Evolutionary conservation across 345 rosid genomes (phyloP).

Genomic region (Rhizophora apiculata): DNA sequence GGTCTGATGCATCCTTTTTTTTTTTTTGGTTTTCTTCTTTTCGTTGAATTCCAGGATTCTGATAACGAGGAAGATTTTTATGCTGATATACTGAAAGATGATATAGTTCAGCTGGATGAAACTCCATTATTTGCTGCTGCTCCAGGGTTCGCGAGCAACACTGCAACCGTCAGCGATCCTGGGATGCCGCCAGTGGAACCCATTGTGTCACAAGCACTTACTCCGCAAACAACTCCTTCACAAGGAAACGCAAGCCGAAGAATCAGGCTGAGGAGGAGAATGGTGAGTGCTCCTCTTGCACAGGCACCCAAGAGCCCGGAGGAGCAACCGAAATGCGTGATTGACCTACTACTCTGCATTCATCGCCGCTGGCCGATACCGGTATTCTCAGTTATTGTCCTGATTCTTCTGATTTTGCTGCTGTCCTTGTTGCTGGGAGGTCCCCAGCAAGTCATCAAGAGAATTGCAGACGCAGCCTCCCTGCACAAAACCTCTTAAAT

Average conservation of each 20-base stretch:
- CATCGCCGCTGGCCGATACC: slow-evolving; percentile 2
- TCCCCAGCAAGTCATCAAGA: slow-evolving; percentile 14
- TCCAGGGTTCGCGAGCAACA: background rate
- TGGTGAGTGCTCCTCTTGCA: background rate
- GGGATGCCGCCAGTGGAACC: slow-evolving; percentile 16
- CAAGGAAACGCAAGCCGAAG: slow-evolving; percentile 33
- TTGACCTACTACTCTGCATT: background rate
- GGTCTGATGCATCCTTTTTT: too few species aligned
- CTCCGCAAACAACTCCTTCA: background rate
- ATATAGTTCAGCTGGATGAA: slow-evolving; percentile 68
- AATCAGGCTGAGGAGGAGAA: slow-evolving; percentile 21
- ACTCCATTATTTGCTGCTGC: slow-evolving; percentile 8
- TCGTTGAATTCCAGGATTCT: slow-evolving; percentile 33
- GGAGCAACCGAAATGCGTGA: slow-evolving; percentile 14
- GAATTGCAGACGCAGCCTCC: background rate
- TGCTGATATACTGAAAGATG: slow-evolving; percentile 78
- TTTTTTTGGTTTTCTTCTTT: background rate
- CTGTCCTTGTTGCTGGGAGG: slow-evolving; percentile 14
- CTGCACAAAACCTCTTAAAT: slow-evolving; percentile 10
- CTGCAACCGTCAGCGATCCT: slow-evolving; percentile 7
- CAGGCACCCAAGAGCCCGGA: background rate
- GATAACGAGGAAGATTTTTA: slow-evolving; percentile 52
- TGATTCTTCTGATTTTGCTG: slow-evolving; percentile 25
- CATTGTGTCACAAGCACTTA: slow-evolving; percentile 3
- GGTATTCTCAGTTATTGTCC: slow-evolving; percentile 2